Percentiles rank a stretch among this genome's conserved stretches.
phyloP scores from a whole-genome alignment of 257 asterid genomes.

The Nicotiana otophora region DNA sequence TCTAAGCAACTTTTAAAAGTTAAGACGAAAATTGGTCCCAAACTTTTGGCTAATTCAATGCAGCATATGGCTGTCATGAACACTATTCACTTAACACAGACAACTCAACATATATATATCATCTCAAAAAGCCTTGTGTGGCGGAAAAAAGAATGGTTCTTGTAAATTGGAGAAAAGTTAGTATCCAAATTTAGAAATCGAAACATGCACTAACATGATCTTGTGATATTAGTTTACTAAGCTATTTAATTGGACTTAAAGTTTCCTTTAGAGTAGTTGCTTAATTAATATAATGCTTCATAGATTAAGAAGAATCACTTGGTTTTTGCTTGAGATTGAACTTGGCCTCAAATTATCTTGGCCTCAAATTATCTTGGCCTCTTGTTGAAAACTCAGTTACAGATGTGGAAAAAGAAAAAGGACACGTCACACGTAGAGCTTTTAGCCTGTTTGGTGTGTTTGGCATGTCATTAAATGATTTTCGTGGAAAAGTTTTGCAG shows the following conservation, averaged over 20 bases:
- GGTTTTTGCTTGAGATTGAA: too few species aligned
- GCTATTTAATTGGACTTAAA: not conserved
- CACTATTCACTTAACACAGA: conserved; percentile 15
- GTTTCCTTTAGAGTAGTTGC: not conserved
- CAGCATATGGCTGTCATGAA: conserved; percentile 19
- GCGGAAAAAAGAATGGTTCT: not conserved
- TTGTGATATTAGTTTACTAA: not conserved
- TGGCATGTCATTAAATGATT: too few species aligned
- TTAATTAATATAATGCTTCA: too few species aligned
- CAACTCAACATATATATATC: conserved; percentile 16
- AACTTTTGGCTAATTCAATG: conserved; percentile 11
- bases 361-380: too few species aligned
- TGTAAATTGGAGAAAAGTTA: not conserved
- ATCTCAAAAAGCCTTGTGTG: conserved; percentile 12
- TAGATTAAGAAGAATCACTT: too few species aligned
- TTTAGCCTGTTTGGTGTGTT: too few species aligned
- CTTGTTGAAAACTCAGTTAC: too few species aligned
- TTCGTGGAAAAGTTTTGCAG: too few species aligned
- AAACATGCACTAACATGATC: not conserved
- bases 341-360: too few species aligned
- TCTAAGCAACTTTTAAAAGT: conserved; percentile 8
- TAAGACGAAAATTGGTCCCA: conserved; percentile 10
- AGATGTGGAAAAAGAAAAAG: too few species aligned
- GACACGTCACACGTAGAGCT: too few species aligned
- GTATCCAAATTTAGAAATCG: not conserved